Conservation (phyloP, 352 stramenopile genomes). For the Pythium scleroteichum region DNA sequence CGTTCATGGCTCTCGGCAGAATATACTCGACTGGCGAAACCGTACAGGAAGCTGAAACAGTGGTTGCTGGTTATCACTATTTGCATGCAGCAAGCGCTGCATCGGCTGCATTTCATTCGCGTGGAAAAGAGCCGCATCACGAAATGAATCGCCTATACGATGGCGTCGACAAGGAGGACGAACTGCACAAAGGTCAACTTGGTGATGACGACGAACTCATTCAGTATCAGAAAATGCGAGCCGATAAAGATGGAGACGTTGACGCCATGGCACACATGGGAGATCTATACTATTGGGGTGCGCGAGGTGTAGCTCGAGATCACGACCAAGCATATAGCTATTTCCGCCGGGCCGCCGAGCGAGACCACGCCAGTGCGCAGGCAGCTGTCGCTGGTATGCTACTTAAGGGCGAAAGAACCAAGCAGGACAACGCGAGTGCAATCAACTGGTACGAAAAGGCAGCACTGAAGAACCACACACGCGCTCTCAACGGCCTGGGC, state of each 20-base stretch:
- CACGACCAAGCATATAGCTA: slow-evolving; percentile 72
- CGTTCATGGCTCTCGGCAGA: slow-evolving; percentile 56
- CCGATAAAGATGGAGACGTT: slow-evolving; percentile 74
- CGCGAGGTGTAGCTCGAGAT: slow-evolving; percentile 68
- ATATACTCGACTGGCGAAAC: slow-evolving; percentile 36
- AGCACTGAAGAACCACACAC: slow-evolving; percentile 63
- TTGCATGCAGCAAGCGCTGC: slow-evolving; percentile 50
- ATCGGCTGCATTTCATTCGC: slow-evolving; percentile 53
- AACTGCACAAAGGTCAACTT: slow-evolving; percentile 50
- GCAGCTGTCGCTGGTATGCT: slow-evolving; percentile 84
- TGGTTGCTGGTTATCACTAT: slow-evolving; percentile 65
- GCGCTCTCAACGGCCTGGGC: slow-evolving; percentile 87
- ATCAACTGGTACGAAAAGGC: slow-evolving; percentile 82
- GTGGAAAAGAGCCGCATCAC: slow-evolving; percentile 74
- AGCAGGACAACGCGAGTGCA: slow-evolving; percentile 69
- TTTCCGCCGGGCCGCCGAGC: slow-evolving; percentile 65
- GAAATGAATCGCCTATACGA: slow-evolving; percentile 80
- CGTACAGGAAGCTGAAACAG: background rate
- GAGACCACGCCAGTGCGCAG: slow-evolving; percentile 55
- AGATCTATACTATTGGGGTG: slow-evolving; percentile 90
- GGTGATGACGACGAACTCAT: slow-evolving; percentile 88
- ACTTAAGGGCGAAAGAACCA: slow-evolving; percentile 81
- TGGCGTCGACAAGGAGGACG: slow-evolving; percentile 40
- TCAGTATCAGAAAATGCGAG: slow-evolving; percentile 80
- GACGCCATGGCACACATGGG: slow-evolving; percentile 83